phyloP scores from a whole-genome alignment of 1,284 basidiomycete species.

The Papiliotrema flavescens region DNA sequence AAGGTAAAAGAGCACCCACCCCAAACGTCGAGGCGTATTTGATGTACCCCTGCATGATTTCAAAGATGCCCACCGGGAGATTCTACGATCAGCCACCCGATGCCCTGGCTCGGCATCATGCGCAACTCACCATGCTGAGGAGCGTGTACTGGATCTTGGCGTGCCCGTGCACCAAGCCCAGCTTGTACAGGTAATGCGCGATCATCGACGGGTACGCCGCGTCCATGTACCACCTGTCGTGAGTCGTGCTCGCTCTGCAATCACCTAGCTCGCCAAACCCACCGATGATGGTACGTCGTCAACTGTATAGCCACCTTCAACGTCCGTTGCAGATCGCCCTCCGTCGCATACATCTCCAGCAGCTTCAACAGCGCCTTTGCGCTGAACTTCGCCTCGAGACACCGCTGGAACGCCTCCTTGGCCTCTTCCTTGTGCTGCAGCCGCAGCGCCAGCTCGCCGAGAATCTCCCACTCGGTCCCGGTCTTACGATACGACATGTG shows the following conservation, averaged over 20 bases:
- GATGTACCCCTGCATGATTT: slow-evolving; percentile 72
- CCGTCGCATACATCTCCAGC: slow-evolving; percentile 90
- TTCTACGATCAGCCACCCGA: slow-evolving; percentile 41
- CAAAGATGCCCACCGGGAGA: slow-evolving; percentile 73
- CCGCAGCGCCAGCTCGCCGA: slow-evolving; percentile 87
- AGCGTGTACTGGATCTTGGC: slow-evolving; percentile 92
- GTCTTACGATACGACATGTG: slow-evolving; percentile 94
- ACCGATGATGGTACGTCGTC: slow-evolving; percentile 79
- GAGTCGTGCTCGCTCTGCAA: neutral
- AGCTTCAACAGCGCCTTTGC: slow-evolving; percentile 88
- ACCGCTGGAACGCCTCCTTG: slow-evolving; percentile 93
- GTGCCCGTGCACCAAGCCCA: slow-evolving; percentile 90
- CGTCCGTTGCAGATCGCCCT: slow-evolving; percentile 83
- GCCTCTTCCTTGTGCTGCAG: slow-evolving; percentile 96
- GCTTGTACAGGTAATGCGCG: slow-evolving; percentile 83
- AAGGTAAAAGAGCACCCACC: slow-evolving; percentile 7
- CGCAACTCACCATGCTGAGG: slow-evolving; percentile 68
- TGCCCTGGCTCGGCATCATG: neutral
- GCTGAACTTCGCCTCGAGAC: slow-evolving; percentile 83
- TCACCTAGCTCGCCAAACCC: slow-evolving; percentile 11
- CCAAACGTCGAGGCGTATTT: slow-evolving; percentile 39
- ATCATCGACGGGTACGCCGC: slow-evolving; percentile 88
- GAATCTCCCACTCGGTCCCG: slow-evolving; percentile 95
- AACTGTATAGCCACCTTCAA: slow-evolving; percentile 89
- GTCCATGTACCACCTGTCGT: slow-evolving; percentile 57